Base-by-base conservation (phyloP, 768 basidiomycete genomes). In the Mycena maculata region DNA sequence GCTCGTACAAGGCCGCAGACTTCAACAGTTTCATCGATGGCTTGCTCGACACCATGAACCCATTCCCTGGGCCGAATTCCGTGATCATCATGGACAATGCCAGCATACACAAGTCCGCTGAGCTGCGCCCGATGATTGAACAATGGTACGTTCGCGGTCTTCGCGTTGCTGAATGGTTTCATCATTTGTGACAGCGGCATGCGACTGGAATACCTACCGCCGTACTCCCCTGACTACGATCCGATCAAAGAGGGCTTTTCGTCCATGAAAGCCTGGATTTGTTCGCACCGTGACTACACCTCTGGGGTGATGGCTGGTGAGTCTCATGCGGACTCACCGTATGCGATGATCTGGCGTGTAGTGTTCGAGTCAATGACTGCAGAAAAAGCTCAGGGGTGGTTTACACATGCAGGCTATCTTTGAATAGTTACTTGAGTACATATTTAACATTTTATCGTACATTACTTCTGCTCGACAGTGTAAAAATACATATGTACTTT, bases 111-210 rank as follows among this genome's bases (percentile, higher is more conserved):
- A 48, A 48, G 28, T 48, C 47, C 47, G 25, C 47, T 11, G 47
- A 9, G 16, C 47, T 48, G 9, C 47, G 47, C 9, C 25, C 47
- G 5, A 48, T 48, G 47, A 28, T 48, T 25, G 47, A 48, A 38
- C 63, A 61, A 33, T 60, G 71, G 59, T 67, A 55, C 28, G 57
- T 48, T 49, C 12, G 20, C 12, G 6, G 15, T 36, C 28, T 12
- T 42, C 67, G 42, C 36, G 16, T 38, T 9, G 36, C n/a, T n/a
- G n/a, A n/a, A 36, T 49, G 39, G 36, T 18, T 42, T 47, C 7
- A 31, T 60, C 12, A 44, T 47, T 48, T 50, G 68, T 23, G 27
- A 41, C 41, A 57, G 67, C 31, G 33, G 33, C 33, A 36, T 36
- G 33, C 33, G 33, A 6, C 33, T 36, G 33, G 33, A 36, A 36